A percentile compares a stretch with the other conserved stretches of the same genome.
Conservation (phyloP, 176 grass and related monocot species). For the Aegilops umbellulata region DNA sequence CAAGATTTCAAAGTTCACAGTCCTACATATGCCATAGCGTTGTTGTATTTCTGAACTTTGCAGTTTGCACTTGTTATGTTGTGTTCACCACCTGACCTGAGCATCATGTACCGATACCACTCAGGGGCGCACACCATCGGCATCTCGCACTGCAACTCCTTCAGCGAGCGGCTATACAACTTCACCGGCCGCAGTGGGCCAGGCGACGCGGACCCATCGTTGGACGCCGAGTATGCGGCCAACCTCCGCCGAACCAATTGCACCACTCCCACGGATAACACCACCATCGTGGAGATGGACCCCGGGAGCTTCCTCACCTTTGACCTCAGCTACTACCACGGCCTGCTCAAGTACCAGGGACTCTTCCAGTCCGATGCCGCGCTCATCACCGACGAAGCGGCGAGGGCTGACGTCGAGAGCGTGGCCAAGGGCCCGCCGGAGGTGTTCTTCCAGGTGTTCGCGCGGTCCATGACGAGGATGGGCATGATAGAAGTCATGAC, state of each 20-base stretch:
- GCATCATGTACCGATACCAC: no score
- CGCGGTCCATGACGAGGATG: conserved; percentile 70
- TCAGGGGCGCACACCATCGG: conserved; percentile 89
- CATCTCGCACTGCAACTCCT: conserved; percentile 58
- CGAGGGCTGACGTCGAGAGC: conserved; percentile 32
- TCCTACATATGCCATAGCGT: no score
- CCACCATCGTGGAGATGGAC: conserved; percentile 83
- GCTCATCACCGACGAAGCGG: conserved; percentile 38
- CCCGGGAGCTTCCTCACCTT: conserved; percentile 78
- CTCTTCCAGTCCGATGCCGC: conserved; percentile 80
- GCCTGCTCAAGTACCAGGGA: conserved; percentile 58
- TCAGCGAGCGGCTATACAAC: conserved; percentile 68
- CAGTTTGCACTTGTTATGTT: no score
- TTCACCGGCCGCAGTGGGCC: conserved; percentile 61
- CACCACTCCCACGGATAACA: conserved; percentile 42
- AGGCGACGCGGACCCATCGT: conserved; percentile 48
- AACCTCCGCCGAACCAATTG: conserved; percentile 65
- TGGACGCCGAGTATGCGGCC: conserved; percentile 56
- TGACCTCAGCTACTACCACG: conserved; percentile 68
- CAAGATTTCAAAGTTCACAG: no score
- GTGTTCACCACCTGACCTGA: no score
- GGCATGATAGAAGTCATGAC: conserved; percentile 64
- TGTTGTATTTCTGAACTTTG: no score
- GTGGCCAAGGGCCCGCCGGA: conserved; percentile 26
- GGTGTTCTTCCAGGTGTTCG: conserved; percentile 65